Conservation (phyloP, 768 basidiomycete species). For the Lactifluus piperatus region DNA sequence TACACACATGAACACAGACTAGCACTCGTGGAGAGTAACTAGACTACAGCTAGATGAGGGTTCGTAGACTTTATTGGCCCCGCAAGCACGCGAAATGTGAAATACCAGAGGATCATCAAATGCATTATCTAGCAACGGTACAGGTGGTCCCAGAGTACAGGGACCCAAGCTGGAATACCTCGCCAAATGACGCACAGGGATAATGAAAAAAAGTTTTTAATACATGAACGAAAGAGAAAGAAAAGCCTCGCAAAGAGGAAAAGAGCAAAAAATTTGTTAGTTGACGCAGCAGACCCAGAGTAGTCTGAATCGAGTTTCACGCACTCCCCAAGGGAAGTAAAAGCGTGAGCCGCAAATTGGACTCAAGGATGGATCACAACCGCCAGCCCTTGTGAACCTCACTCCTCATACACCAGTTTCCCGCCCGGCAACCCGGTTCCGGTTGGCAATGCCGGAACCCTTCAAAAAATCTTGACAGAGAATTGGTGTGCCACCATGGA, state of each 20-base stretch:
- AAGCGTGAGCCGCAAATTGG: slow-evolving; percentile 53
- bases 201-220: not conserved
- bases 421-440: not conserved
- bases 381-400: slow-evolving; percentile 4
- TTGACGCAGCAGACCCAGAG: slow-evolving; percentile 46
- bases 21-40: too few relatives aligned
- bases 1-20: too few relatives aligned
- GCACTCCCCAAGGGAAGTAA: slow-evolving; percentile 13
- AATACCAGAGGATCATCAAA: not conserved
- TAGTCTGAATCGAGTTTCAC: slow-evolving; percentile 65
- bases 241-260: slow-evolving; percentile 24
- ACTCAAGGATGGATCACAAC: slow-evolving; percentile 42
- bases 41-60: not conserved
- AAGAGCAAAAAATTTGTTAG: slow-evolving; percentile 28
- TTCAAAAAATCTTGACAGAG: not conserved
- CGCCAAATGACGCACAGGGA: too few relatives aligned
- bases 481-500: too few relatives aligned
- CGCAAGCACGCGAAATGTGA: not conserved
- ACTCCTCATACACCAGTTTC: slow-evolving; percentile 21
- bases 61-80: not conserved
- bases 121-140: too few relatives aligned
- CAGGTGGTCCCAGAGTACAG: too few relatives aligned
- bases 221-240: not conserved
- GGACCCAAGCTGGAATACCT: not conserved
- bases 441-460: not conserved